These are phyloP conservation scores for Phytophthora sp. DNA, from an alignment of 352 stramenopile genomes.

Conservation along the genomic window DNA sequence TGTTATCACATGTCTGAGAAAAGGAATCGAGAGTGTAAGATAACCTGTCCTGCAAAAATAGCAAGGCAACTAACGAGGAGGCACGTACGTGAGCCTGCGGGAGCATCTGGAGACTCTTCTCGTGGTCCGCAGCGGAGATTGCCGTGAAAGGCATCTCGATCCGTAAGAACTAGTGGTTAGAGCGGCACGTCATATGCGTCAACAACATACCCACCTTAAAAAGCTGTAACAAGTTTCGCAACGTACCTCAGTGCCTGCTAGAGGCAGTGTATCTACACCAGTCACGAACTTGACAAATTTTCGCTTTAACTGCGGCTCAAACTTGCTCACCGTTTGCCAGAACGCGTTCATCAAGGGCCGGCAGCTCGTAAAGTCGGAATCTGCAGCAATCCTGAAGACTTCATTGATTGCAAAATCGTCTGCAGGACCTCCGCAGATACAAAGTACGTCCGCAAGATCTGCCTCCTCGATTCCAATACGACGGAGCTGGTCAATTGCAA, in stretches of 20 bases:
- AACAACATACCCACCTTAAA: background rate
- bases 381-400: slow-evolving; percentile 60
- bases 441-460: slow-evolving; percentile 51
- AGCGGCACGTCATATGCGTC: background rate
- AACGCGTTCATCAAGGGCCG: slow-evolving; percentile 46
- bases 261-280: slow-evolving; percentile 64
- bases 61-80: too few relatives aligned
- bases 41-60: background rate
- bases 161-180: slow-evolving; percentile 57
- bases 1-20: slow-evolving; percentile 77
- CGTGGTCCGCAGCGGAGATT: slow-evolving; percentile 43
- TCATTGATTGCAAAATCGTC: slow-evolving; percentile 51
- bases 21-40: background rate
- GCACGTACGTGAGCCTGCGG: slow-evolving; percentile 76
- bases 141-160: slow-evolving; percentile 79
- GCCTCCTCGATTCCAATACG: slow-evolving; percentile 21
- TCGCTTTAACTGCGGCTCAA: slow-evolving; percentile 58
- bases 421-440: background rate
- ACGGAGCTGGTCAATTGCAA: slow-evolving; percentile 29
- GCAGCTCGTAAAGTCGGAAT: slow-evolving; percentile 63
- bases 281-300: slow-evolving; percentile 82
- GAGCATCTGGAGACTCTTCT: slow-evolving; percentile 65
- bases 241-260: slow-evolving; percentile 69
- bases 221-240: background rate
- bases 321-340: slow-evolving; percentile 59